Evolutionary conservation across 176 grass and related monocot genomes (phyloP).

Genomic region (Oryza meyeriana): DNA sequence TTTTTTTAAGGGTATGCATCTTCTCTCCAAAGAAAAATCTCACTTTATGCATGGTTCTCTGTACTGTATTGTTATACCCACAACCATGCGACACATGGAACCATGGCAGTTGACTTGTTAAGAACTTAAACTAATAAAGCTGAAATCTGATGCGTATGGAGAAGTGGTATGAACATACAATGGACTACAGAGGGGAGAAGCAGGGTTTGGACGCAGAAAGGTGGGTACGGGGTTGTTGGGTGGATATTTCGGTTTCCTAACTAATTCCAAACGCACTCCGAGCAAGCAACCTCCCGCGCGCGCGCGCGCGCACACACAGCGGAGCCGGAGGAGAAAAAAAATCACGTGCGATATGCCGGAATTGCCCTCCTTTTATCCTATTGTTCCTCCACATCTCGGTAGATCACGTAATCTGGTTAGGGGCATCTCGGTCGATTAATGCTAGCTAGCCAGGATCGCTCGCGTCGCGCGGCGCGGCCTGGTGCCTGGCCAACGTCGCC

Average conservation of each 20-base stretch:
- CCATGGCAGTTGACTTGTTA: neutral
- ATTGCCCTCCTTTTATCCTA: neutral
- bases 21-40: neutral
- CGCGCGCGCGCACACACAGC: neutral
- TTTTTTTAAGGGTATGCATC: neutral
- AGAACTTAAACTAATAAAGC: neutral
- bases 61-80: neutral
- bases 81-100: neutral
- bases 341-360: neutral
- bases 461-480: constrained; percentile 35
- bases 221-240: constrained; percentile 46
- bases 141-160: neutral
- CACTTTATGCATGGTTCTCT: neutral
- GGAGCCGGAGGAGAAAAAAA: neutral
- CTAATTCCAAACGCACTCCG: constrained; percentile 39
- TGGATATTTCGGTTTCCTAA: constrained; percentile 52
- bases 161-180: neutral
- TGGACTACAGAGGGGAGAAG: neutral
- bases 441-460: neutral
- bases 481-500: constrained; percentile 19
- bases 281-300: constrained; percentile 33
- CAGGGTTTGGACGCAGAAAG: neutral
- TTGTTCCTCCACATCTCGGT: neutral
- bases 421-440: constrained; percentile 14
- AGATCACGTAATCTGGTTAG: neutral